Conservation (phyloP, 176 grass and related monocot species). For the Avena sativa region DNA sequence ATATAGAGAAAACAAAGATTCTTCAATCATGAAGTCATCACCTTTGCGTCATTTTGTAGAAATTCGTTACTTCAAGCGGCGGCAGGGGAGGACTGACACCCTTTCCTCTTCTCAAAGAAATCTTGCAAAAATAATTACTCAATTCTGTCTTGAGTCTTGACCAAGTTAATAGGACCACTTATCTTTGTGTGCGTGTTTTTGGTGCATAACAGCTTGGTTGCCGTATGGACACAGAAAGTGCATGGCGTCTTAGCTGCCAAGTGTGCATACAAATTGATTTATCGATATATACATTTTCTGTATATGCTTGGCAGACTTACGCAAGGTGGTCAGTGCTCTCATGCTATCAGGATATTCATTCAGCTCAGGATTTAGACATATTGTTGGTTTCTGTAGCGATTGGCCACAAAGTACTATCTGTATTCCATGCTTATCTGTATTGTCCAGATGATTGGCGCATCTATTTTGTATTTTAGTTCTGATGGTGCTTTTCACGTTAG, state of each 20-base stretch:
- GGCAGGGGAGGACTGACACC: conserved; percentile 41
- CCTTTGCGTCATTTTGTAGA: conserved; percentile 65
- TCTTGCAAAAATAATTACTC: conserved; percentile 30
- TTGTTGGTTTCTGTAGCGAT: conserved; percentile 37
- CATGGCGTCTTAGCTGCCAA: conserved; percentile 37
- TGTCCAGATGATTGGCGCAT: conserved; percentile 32
- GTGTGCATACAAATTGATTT: background rate
- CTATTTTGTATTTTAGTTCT: conserved; percentile 42
- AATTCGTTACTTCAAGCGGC: conserved; percentile 68
- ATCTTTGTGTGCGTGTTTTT: conserved; percentile 44
- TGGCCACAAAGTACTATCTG: background rate
- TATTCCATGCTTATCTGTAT: conserved; percentile 40
- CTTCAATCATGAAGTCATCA: conserved; percentile 62
- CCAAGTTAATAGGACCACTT: conserved; percentile 50
- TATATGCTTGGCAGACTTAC: conserved; percentile 9
- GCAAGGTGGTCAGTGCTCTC: background rate
- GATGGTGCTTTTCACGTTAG: conserved; percentile 18
- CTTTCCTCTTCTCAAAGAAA: conserved; percentile 46
- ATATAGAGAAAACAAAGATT: conserved; percentile 42
- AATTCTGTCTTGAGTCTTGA: conserved; percentile 44
- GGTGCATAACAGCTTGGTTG: conserved; percentile 38
- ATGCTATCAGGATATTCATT: conserved; percentile 29
- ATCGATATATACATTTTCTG: conserved; percentile 7
- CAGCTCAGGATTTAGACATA: conserved; percentile 29
- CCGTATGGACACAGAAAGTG: conserved; percentile 38